A percentile compares a stretch with the other conserved stretches of the same genome.
Evolutionary conservation across 192 early-diverging fungal genomes (phyloP).

Genomic region (Thoreauomyces humboldtii): DNA sequence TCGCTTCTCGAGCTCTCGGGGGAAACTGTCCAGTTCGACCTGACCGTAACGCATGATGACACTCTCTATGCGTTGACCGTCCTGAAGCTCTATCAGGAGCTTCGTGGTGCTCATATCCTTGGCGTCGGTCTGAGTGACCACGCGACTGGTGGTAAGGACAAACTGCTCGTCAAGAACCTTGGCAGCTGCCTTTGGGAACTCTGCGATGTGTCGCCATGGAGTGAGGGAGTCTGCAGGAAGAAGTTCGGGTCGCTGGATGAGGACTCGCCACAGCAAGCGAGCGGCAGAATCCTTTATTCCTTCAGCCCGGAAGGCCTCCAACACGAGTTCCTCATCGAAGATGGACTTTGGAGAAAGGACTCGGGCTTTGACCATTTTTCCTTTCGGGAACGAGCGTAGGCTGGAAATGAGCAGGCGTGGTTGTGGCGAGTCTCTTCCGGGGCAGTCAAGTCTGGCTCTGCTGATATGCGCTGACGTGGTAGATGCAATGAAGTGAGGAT

Average conservation of each 20-base stretch:
- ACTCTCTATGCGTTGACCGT: slow-evolving; percentile 52
- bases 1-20: slow-evolving; percentile 39
- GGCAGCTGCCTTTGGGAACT: slow-evolving; percentile 39
- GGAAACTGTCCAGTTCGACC: slow-evolving; percentile 42
- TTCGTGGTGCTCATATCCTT: slow-evolving; percentile 55
- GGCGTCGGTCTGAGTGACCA: slow-evolving; percentile 42
- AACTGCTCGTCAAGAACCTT: slow-evolving; percentile 46
- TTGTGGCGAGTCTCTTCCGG: too few relatives aligned
- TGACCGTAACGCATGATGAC: slow-evolving; percentile 61
- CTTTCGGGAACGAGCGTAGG: too few relatives aligned
- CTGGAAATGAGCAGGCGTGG: too few relatives aligned
- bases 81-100: slow-evolving; percentile 56
- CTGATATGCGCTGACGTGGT: too few relatives aligned
- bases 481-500: too few relatives aligned
- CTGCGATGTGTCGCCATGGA: slow-evolving; percentile 36
- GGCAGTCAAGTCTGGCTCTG: too few relatives aligned
- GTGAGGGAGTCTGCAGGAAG: slow-evolving; percentile 9
- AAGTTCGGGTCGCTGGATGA: slow-evolving; percentile 34
- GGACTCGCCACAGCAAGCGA: slow-evolving; percentile 38
- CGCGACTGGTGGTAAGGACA: slow-evolving; percentile 39
- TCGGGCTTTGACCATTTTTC: slow-evolving; percentile 25
- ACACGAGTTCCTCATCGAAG: slow-evolving; percentile 39
- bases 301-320: slow-evolving; percentile 34
- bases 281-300: slow-evolving; percentile 36
- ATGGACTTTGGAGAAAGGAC: slow-evolving; percentile 39